Base-by-base conservation (phyloP, 331 rosid species). In the Telfairia occidentalis region DNA sequence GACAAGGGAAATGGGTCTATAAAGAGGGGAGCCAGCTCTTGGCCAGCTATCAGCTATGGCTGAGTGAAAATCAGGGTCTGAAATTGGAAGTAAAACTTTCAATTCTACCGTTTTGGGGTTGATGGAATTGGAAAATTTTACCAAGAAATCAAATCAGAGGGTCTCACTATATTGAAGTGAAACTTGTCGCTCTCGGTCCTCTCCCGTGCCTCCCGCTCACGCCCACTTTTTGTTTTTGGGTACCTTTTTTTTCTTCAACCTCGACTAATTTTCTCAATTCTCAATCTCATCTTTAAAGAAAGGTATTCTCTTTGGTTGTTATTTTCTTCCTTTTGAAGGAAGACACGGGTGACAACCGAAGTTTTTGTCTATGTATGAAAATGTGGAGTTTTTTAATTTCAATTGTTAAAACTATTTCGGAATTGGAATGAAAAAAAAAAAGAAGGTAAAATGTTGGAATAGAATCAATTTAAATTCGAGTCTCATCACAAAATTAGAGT, bases 41-140 rank as follows among this genome's bases (percentile, higher is more conserved):
- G 96, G 96, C 85, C 98, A 92, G 92, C 98, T 90, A 86, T 78
- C 98, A 92, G 92, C 98, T 90, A 86, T 78, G 57, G 76, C 50
- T 19, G 50, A 59, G 55, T 26, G 10, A 38, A 59, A 75, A 58
- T 58, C 38, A 32, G 13, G 48, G 40, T 13, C 52, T 26, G 13
- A 32, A 73, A 54, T 30, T 34, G 45, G 29, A 73, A 37, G 15
- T 15, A 42, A 34, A 60, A 30, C 50, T 54, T 8, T 6, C 23
- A 18, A 13, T 32, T 50, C 42, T 67, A 67, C 53, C 37, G 74
- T 13, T 19, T 2, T 67, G 54, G 53, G 53, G 7, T 67, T 8
- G 45, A 66, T 23, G 19, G 32, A 24, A 40, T 12, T 5, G 32
- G 54, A 12, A 42, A 43, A 21, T 66, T 66, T 66, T 66, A 40